These are phyloP conservation scores for Cryphonectria parasitica DNA, from an alignment of 2,329 filamentous ascomycete genomes.

Conservation along the genomic window DNA sequence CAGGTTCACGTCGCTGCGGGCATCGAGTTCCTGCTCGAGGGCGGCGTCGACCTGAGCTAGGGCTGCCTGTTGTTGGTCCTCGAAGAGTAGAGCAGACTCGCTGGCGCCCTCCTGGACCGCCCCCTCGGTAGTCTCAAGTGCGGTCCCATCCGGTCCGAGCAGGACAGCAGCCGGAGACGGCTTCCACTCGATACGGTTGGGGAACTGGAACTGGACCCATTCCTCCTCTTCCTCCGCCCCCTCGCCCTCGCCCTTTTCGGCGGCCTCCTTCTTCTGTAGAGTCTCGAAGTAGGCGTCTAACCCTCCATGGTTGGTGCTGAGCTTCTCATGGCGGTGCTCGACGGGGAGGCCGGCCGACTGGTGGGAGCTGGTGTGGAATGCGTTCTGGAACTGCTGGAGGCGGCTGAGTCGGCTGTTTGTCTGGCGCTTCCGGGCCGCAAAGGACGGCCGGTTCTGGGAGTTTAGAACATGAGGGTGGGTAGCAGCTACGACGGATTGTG, in stretches of 20 bases:
- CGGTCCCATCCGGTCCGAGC: conserved; percentile 45
- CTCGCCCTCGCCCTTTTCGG: conserved; percentile 48
- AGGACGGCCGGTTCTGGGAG: conserved; percentile 69
- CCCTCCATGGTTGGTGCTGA: conserved; percentile 58
- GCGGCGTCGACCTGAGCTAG: conserved; percentile 85
- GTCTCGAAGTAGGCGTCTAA: conserved; percentile 92
- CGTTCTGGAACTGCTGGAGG: conserved; percentile 74
- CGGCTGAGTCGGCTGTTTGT: conserved; percentile 56
- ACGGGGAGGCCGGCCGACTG: conserved; percentile 54
- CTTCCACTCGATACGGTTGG: conserved; percentile 89
- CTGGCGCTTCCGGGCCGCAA: conserved; percentile 55
- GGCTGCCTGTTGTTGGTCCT: conserved; percentile 59
- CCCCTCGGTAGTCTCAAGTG: conserved; percentile 43
- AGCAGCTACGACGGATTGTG: conserved; percentile 94
- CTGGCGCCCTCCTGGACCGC: conserved; percentile 34
- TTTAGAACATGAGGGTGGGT: conserved; percentile 79
- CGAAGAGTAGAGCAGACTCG: conserved; percentile 44
- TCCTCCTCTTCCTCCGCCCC: conserved; percentile 54
- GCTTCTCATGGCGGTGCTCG: conserved; percentile 60
- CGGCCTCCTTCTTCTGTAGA: conserved; percentile 75
- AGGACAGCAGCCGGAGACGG: conserved; percentile 59
- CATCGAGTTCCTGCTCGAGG: conserved; percentile 77
- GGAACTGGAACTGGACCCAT: conserved; percentile 91
- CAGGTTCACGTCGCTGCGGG: conserved; percentile 47
- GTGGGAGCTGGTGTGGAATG: conserved; percentile 68